Percentiles rank a stretch among this genome's conserved stretches.
Evolutionary conservation across 306 rosid species (phyloP).

Genomic region (Inga laurina): DNA sequence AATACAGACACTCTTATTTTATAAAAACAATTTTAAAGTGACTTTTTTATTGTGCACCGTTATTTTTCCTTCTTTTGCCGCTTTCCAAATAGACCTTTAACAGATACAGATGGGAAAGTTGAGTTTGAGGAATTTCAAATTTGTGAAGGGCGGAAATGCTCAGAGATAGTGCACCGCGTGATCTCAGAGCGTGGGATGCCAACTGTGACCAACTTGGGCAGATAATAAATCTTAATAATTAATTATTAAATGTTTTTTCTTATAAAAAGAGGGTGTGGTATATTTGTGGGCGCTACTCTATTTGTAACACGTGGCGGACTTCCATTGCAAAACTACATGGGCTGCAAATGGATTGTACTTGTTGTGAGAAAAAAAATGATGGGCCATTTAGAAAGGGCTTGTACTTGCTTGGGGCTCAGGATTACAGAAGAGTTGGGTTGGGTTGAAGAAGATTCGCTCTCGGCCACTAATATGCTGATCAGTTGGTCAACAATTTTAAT

Average conservation of each 20-base stretch:
- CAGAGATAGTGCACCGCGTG: constrained; percentile 44
- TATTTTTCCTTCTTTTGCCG: too few species aligned
- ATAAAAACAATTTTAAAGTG: too few species aligned
- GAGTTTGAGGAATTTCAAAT: constrained; percentile 30
- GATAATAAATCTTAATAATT: background rate
- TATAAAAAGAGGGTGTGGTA: too few species aligned
- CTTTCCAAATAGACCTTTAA: background rate
- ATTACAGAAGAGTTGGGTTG: background rate
- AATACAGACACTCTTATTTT: too few species aligned
- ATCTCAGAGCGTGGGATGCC: background rate
- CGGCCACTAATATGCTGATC: background rate
- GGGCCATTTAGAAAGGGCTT: background rate
- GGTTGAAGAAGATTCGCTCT: background rate
- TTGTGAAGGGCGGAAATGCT: constrained; percentile 28
- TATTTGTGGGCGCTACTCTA: too few species aligned
- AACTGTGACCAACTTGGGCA: constrained; percentile 51
- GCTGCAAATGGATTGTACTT: too few species aligned
- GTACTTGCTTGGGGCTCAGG: background rate
- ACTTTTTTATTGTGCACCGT: too few species aligned
- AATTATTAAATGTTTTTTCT: too few species aligned
- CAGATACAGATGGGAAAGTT: background rate
- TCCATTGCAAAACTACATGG: background rate
- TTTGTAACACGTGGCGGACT: background rate
- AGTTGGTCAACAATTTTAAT: background rate
- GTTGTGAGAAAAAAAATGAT: too few species aligned